These are phyloP conservation scores for Carex cristatella DNA, from an alignment of 176 grass and related monocot genomes.

Conservation along the genomic window DNA sequence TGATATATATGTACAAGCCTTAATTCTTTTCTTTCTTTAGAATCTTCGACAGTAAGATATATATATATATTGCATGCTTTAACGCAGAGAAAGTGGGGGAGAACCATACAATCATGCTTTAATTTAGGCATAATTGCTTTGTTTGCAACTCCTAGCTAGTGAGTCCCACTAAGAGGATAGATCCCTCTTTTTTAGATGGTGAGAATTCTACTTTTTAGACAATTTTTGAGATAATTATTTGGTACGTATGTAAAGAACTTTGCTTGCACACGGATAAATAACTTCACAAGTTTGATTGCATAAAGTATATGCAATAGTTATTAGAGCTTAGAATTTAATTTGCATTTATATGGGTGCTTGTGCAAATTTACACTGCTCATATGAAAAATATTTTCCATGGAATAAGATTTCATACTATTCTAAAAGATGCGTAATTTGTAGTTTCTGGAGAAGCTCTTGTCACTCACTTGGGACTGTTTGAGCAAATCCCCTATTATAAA, in stretches of 20 bases:
- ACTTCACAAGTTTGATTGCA: background rate
- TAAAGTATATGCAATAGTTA: background rate
- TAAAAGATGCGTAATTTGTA: background rate
- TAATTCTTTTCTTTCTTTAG: background rate
- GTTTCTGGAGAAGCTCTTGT: background rate
- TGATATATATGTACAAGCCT: background rate
- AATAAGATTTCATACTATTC: background rate
- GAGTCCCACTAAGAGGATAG: background rate
- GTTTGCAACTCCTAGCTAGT: background rate
- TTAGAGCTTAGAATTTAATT: background rate
- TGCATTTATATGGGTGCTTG: background rate
- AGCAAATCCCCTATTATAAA: background rate
- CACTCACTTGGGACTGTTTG: background rate
- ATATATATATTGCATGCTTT: background rate
- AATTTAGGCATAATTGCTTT: background rate
- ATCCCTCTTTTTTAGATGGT: background rate
- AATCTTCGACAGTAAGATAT: background rate
- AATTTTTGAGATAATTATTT: background rate
- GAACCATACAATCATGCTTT: background rate
- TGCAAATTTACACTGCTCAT: background rate
- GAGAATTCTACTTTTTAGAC: background rate
- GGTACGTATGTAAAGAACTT: background rate
- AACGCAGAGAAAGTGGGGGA: background rate
- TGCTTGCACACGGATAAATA: background rate
- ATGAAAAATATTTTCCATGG: background rate